Percentiles rank a stretch among this genome's conserved stretches.
These are phyloP conservation scores for Acanthochlamys bracteata DNA, from an alignment of 106 monocot genomes.

Conservation along the genomic window DNA sequence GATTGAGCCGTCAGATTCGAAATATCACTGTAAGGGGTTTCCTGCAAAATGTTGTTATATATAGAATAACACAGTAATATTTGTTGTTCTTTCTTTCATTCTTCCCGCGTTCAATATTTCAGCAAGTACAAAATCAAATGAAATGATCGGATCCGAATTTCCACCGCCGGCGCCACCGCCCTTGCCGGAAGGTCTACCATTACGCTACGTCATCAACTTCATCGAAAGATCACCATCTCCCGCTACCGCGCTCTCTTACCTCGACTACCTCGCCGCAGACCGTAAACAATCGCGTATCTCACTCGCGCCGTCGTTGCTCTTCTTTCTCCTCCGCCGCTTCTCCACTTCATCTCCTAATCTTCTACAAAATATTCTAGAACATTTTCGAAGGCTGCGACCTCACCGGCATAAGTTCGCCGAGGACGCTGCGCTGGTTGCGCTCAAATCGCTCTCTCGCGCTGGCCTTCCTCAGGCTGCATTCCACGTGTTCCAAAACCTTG, in stretches of 20 bases:
- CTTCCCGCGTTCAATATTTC: too few species aligned
- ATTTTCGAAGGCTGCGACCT: constrained; percentile 30
- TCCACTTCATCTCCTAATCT: constrained; percentile 33
- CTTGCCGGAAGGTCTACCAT: too few species aligned
- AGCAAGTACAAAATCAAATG: too few species aligned
- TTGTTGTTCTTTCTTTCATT: too few species aligned
- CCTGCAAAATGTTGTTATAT: too few species aligned
- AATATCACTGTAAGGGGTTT: too few species aligned
- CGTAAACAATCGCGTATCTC: constrained; percentile 23
- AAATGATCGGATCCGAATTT: too few species aligned
- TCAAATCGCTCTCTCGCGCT: constrained; percentile 72
- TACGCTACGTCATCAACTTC: too few species aligned
- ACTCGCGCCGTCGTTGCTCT: constrained; percentile 52
- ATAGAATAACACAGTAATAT: too few species aligned
- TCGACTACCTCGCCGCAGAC: constrained; percentile 31
- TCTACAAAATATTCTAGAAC: constrained; percentile 60
- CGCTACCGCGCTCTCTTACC: constrained; percentile 56
- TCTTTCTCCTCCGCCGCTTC: constrained; percentile 60
- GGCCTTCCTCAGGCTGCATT: constrained; percentile 67
- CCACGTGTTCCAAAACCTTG: constrained; percentile 38
- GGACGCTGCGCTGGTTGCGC: constrained; percentile 53
- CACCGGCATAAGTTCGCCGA: constrained; percentile 62
- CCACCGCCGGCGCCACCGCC: too few species aligned
- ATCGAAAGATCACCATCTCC: constrained; percentile 1
- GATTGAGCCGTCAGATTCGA: too few species aligned